phyloP scores from a whole-genome alignment of 1,284 basidiomycete species.

The Rhodotorula sp. region DNA sequence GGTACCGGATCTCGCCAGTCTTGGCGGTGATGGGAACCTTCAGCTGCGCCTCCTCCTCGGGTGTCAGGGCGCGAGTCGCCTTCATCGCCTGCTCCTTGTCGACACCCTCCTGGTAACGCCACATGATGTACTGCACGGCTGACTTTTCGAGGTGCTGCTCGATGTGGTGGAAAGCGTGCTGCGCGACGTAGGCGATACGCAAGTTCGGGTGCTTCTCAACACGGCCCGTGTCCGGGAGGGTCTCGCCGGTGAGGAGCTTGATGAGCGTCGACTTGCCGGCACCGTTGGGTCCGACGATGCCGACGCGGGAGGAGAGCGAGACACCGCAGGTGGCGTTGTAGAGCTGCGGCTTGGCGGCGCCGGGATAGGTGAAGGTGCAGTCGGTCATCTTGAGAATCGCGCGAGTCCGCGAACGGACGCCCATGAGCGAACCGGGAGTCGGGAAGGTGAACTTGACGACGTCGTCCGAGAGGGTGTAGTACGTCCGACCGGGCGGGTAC shows the following conservation, averaged over 20 bases:
- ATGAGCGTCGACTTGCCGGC: constrained; percentile 96
- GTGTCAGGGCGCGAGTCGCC: constrained; percentile 82
- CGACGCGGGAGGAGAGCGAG: constrained; percentile 63
- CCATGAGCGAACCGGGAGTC: constrained; percentile 92
- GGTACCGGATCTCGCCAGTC: constrained; percentile 85
- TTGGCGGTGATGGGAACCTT: constrained; percentile 88
- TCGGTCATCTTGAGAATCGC: constrained; percentile 83
- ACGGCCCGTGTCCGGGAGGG: constrained; percentile 83
- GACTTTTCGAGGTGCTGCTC: constrained; percentile 93
- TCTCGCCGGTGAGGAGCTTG: constrained; percentile 95
- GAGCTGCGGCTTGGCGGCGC: constrained; percentile 76
- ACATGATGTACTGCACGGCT: constrained; percentile 92
- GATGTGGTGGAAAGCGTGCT: constrained; percentile 90
- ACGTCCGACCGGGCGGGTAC: constrained; percentile 92
- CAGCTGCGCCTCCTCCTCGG: constrained; percentile 76
- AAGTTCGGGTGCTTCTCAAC: constrained; percentile 96
- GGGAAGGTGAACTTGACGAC: constrained; percentile 97
- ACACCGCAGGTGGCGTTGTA: constrained; percentile 87
- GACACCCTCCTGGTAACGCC: constrained; percentile 98
- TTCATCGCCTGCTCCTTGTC: constrained; percentile 95
- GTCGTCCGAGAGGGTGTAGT: constrained; percentile 93
- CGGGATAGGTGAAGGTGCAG: constrained; percentile 95
- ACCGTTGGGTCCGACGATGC: constrained; percentile 79
- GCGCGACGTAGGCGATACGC: constrained; percentile 95
- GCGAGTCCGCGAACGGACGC: constrained; percentile 92